Evolutionary conservation across 371 early-diverging fungal genomes (phyloP), one percentile per base, ranked within the genome.

Genomic region (Mortierella sp.): DNA sequence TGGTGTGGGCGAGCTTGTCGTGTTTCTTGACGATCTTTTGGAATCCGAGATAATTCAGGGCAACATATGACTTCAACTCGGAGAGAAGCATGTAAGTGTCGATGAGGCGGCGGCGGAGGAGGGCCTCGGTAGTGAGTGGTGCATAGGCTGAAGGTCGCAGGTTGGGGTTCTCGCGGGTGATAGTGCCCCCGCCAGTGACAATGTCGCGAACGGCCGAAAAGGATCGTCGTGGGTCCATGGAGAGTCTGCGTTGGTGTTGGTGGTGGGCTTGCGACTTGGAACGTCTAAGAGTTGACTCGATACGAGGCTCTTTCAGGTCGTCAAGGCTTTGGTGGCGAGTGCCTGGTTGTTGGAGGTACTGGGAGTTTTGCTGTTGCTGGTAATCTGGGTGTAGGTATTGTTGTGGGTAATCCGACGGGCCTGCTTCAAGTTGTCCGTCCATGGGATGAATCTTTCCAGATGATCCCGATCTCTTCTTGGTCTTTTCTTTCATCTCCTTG

Each of bases 31-130:
- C 89, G 74, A 99, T 97, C 88, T 98, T 99, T 79, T 93, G 90
- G 90, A 99, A 99, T 5, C 98, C 99, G 4, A 98, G 97, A 74
- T 94, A 90, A 91, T 99, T 99, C 55, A 99, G 92, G n/a, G 96
- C 94, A 9, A 96, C 95, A 87, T 95, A 99, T 7, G 97, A 96
- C 79, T 96, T 95, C 31, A 99, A 89, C 82, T 98, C 98, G 34
- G 94, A 94, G 21, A 98, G 84, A 10, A 73, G 78, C 78, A 82
- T 78, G 65, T 77, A 86, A 1, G 80, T 86, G 48, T 86, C 87
- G n/a, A 86, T 76, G 65, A 86, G 71, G 19, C 86, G 86, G 54
- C 86, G 58, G 65, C 80, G 82, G 47, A 86, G 78, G 5, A 86
- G 78, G 28, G 86, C 82, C 45, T 86, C 86, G 10, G 82, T 73